Conservation (phyloP, 495 filamentous ascomycete species). For the Podospora appendiculata region DNA sequence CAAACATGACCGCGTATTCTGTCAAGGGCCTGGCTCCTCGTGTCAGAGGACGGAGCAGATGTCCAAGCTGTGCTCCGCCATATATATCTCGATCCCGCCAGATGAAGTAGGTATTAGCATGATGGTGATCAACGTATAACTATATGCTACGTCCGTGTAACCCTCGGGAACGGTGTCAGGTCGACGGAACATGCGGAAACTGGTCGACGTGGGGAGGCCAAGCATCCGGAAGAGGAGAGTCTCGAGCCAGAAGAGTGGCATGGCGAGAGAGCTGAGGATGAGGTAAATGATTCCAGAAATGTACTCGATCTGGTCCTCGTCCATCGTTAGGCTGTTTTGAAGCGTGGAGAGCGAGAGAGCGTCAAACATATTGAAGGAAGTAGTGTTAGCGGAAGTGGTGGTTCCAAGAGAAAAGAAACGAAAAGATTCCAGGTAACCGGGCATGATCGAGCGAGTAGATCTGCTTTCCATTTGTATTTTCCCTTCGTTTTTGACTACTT, state of each 20-base stretch:
- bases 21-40: not conserved
- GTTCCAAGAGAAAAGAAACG: too few relatives aligned
- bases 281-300: not conserved
- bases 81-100: not conserved
- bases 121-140: not conserved
- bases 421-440: too few relatives aligned
- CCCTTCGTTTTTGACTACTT: too few relatives aligned
- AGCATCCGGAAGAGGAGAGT: conserved; percentile 2
- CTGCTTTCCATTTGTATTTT: too few relatives aligned
- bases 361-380: not conserved
- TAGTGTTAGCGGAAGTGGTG: too few relatives aligned
- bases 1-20: not conserved
- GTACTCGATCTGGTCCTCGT: not conserved
- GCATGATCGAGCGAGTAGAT: too few relatives aligned
- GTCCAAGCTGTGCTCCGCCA: not conserved
- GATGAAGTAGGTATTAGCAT: not conserved
- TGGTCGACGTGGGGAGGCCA: not conserved
- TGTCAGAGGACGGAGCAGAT: not conserved
- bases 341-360: not conserved
- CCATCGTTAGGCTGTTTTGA: not conserved
- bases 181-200: conserved; percentile 2
- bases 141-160: not conserved
- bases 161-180: not conserved
- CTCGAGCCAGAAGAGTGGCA: conserved; percentile 1
- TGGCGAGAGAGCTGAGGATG: not conserved